phyloP scores from a whole-genome alignment of 306 rosid species.

The Vigna mungo region DNA sequence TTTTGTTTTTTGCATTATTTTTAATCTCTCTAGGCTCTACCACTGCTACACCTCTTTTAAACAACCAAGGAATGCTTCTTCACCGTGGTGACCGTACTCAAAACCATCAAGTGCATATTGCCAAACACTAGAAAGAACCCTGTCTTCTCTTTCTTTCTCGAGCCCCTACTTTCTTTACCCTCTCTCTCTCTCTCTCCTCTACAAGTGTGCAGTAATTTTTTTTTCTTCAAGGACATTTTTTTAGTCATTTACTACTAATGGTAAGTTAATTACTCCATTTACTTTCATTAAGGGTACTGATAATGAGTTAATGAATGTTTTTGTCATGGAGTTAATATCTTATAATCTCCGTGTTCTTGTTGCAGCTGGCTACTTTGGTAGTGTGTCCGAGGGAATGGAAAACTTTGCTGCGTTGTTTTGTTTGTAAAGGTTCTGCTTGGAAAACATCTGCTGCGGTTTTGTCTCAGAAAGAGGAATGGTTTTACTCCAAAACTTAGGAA shows the following conservation, averaged over 20 bases:
- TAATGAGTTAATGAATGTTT: neutral
- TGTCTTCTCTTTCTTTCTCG: conserved; percentile 80
- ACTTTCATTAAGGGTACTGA: conserved; percentile 22
- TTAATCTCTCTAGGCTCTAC: conserved; percentile 31
- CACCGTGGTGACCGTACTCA: conserved; percentile 45
- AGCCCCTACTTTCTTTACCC: conserved; percentile 83
- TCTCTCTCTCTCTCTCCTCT: conserved; percentile 47
- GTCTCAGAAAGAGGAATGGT: conserved; percentile 48
- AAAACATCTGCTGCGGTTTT: conserved; percentile 35
- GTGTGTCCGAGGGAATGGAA: conserved; percentile 24
- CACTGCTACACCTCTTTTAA: neutral
- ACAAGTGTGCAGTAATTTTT: conserved; percentile 11
- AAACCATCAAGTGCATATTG: conserved; percentile 46
- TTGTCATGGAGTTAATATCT: neutral
- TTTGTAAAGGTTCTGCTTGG: conserved; percentile 24
- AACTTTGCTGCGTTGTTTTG: conserved; percentile 46
- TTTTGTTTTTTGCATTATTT: conserved; percentile 20
- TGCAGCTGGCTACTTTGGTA: neutral
- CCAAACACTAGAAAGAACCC: conserved; percentile 51
- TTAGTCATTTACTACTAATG: conserved; percentile 31
- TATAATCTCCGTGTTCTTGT: conserved; percentile 15
- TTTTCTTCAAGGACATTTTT: neutral
- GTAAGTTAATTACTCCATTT: neutral
- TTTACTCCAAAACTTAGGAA: conserved; percentile 43
- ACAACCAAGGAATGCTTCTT: conserved; percentile 24